phyloP scores from a whole-genome alignment of 1,139 yeast species.

The Saccharomyces hybrid region DNA sequence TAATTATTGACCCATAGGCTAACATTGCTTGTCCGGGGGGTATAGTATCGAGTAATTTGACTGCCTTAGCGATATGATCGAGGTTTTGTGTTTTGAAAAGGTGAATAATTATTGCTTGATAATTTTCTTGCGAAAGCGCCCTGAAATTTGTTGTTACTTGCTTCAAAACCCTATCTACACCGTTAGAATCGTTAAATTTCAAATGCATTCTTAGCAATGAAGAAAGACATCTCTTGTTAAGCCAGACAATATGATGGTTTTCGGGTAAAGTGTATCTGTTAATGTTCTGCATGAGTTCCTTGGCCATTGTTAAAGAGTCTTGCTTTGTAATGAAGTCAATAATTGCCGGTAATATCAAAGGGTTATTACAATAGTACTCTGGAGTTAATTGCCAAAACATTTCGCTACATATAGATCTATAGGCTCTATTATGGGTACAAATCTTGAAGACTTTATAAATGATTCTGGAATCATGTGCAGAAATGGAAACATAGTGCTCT shows the following conservation, averaged over 20 bases:
- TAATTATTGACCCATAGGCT: conserved; percentile 16
- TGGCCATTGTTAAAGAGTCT: conserved; percentile 26
- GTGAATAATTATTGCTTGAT: conserved; percentile 17
- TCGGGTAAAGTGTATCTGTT: conserved; percentile 13
- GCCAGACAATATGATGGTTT: conserved; percentile 23
- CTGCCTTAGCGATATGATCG: conserved; percentile 16
- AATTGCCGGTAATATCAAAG: conserved; percentile 33
- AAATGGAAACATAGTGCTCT: conserved; percentile 13
- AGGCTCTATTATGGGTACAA: conserved; percentile 32
- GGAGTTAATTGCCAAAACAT: conserved; percentile 32
- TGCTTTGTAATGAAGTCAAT: conserved; percentile 31
- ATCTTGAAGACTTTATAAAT: conserved; percentile 30
- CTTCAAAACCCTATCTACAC: conserved; percentile 35
- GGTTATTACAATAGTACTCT: conserved; percentile 32
- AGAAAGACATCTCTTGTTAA: conserved; percentile 26
- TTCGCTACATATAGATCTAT: conserved; percentile 27
- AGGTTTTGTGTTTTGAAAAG: conserved; percentile 10
- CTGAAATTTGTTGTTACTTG: conserved; percentile 26
- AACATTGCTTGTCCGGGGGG: conserved; percentile 12
- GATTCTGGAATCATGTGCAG: conserved; percentile 23
- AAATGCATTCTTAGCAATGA: conserved; percentile 37
- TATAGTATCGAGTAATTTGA: conserved; percentile 14
- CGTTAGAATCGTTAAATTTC: conserved; percentile 34
- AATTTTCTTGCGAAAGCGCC: conserved; percentile 15
- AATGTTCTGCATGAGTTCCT: conserved; percentile 28